Percentiles rank a stretch among this genome's conserved stretches.
Evolutionary conservation across 2,329 filamentous ascomycete species (phyloP).

Genomic region (Metarhizium brunneum): DNA sequence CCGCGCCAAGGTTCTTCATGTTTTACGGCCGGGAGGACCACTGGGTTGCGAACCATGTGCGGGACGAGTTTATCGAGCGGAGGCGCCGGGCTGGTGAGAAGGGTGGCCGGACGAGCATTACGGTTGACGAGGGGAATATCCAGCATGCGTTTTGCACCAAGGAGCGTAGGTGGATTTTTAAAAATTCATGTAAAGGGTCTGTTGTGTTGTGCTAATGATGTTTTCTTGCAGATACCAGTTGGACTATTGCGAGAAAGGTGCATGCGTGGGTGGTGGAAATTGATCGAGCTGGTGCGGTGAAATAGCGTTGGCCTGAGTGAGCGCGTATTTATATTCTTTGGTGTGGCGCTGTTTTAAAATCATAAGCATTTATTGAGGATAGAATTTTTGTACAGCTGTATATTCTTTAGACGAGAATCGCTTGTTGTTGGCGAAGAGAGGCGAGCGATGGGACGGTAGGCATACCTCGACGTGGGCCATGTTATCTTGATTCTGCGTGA

Average conservation of each 20-base stretch:
- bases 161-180: conserved; percentile 21
- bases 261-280: conserved; percentile 20
- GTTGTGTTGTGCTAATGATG: conserved; percentile 3
- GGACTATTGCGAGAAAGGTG: conserved; percentile 19
- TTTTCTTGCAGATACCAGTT: conserved; percentile 16
- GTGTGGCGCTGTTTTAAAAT: too few relatives aligned
- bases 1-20: neutral
- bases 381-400: too few relatives aligned
- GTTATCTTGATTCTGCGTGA: too few relatives aligned
- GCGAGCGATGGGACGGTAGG: too few relatives aligned
- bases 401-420: too few relatives aligned
- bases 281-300: conserved; percentile 7
- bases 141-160: conserved; percentile 51
- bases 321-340: too few relatives aligned
- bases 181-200: neutral
- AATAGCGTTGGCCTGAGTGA: neutral
- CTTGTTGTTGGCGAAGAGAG: too few relatives aligned
- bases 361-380: too few relatives aligned
- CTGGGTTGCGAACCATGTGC: conserved; percentile 49
- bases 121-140: conserved; percentile 45
- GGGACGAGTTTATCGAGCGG: conserved; percentile 43
- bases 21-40: conserved; percentile 19
- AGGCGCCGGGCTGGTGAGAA: conserved; percentile 20
- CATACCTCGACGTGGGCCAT: too few relatives aligned
- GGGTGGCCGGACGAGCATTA: conserved; percentile 34